phyloP scores from a whole-genome alignment of 2,329 filamentous ascomycete genomes.

The Delphinella strobiligena region DNA sequence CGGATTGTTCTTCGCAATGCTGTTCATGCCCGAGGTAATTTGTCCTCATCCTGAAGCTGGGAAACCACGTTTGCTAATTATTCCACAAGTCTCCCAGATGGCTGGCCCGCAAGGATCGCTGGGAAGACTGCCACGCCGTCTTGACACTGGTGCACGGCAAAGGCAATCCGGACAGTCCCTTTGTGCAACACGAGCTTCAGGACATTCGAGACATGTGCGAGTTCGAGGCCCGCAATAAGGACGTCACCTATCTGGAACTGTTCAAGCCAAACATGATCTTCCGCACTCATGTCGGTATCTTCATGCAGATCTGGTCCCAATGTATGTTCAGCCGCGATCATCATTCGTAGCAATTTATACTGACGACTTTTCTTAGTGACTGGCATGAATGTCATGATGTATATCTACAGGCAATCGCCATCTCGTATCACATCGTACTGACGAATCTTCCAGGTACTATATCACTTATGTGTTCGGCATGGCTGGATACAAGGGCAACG shows the following conservation, averaged over 20 bases:
- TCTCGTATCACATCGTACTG: no score
- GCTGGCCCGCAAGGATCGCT: conserved; percentile 32
- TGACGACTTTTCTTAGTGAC: conserved; percentile 32
- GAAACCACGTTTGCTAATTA: no score
- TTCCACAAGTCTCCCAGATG: conserved; percentile 26
- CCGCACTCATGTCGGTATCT: conserved; percentile 58
- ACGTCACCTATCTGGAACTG: conserved; percentile 61
- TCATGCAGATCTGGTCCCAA: conserved; percentile 65
- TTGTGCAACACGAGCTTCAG: conserved; percentile 54
- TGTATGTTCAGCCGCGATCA: conserved; percentile 8
- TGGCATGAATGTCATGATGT: conserved; percentile 60
- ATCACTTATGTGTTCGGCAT: conserved; percentile 55
- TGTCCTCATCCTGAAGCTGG: no score
- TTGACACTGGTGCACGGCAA: conserved; percentile 31
- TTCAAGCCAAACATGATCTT: conserved; percentile 62
- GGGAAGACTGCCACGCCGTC: conserved; percentile 31
- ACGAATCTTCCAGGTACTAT: conserved; percentile 9
- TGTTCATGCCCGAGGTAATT: conserved; percentile 28
- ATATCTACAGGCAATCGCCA: background rate
- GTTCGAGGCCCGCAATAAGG: conserved; percentile 56
- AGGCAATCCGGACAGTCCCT: conserved; percentile 26
- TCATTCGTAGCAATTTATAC: no score
- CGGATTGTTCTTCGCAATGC: conserved; percentile 29
- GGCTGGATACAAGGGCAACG: conserved; percentile 46
- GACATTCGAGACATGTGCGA: conserved; percentile 61